phyloP scores from a whole-genome alignment of 2,329 filamentous ascomycete genomes.

The Epichloe aotearoae region DNA sequence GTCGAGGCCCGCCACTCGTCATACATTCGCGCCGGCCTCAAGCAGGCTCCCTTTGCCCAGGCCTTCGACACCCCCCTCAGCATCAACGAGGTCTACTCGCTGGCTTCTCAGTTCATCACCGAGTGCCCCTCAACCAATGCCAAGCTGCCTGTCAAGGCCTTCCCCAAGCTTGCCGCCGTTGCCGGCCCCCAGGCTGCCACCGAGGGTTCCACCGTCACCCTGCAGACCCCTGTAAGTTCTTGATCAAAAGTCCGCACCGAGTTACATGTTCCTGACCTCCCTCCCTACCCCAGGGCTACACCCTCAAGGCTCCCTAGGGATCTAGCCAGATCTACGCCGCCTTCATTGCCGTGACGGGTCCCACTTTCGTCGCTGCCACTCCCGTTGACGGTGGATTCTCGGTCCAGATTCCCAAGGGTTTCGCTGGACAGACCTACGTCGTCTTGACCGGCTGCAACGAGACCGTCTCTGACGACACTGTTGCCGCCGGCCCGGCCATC shows the following conservation, averaged over 20 bases:
- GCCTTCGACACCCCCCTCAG: conserved; percentile 49
- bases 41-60: conserved; percentile 40
- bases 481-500: conserved; percentile 21
- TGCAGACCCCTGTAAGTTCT: conserved; percentile 13
- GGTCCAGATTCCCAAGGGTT: conserved; percentile 9
- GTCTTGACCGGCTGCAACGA: conserved; percentile 21
- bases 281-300: not conserved
- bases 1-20: conserved; percentile 52
- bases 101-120: conserved; percentile 50
- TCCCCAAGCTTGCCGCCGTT: conserved; percentile 30
- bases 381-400: conserved; percentile 5
- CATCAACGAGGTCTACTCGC: conserved; percentile 47
- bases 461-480: conserved; percentile 19
- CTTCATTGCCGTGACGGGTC: conserved; percentile 6
- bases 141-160: conserved; percentile 48
- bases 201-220: conserved; percentile 14
- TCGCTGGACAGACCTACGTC: conserved; percentile 21
- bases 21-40: conserved; percentile 39
- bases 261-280: not conserved
- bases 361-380: conserved; percentile 4
- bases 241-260: too few relatives aligned
- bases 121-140: conserved; percentile 42
- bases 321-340: conserved; percentile 1
- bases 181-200: conserved; percentile 12
- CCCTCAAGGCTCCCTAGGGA: not conserved